phyloP scores from a whole-genome alignment of 345 rosid genomes.

The Ceriops decandra region DNA sequence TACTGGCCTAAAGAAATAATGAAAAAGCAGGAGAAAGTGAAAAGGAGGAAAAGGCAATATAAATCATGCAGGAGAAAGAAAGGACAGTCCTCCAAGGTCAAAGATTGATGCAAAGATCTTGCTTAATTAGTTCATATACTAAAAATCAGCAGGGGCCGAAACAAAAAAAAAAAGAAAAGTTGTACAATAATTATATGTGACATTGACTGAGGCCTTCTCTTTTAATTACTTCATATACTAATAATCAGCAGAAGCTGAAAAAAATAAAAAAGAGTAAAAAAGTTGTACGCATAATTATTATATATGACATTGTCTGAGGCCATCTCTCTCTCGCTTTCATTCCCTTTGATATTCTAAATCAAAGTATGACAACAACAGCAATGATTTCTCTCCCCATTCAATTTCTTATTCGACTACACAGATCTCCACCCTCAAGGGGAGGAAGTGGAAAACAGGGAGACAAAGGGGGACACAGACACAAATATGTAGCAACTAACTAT shows the following conservation, averaged over 20 bases:
- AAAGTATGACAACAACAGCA: not conserved
- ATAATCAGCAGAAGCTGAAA: slow-evolving; percentile 12
- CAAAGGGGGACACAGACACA: slow-evolving; percentile 7
- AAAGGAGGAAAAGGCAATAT: not conserved
- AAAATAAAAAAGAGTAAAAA: not conserved
- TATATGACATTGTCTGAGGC: not conserved
- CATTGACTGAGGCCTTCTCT: not conserved
- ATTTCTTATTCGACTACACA: slow-evolving; percentile 40
- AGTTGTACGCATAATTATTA: not conserved
- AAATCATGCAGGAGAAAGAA: slow-evolving; percentile 16
- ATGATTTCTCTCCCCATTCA: slow-evolving; percentile 17
- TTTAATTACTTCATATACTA: not conserved
- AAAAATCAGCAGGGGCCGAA: slow-evolving; percentile 14
- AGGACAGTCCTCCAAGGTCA: slow-evolving; percentile 29
- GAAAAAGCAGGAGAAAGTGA: not conserved
- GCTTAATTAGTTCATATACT: not conserved
- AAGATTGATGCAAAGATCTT: slow-evolving; percentile 28
- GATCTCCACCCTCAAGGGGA: slow-evolving; percentile 18
- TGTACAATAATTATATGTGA: not conserved
- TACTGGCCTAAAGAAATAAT: slow-evolving; percentile 30
- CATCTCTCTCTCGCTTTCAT: slow-evolving; percentile 12
- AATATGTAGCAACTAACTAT: slow-evolving; percentile 6
- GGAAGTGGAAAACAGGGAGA: slow-evolving; percentile 30
- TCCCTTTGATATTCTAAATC: slow-evolving; percentile 22
- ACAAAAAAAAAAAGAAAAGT: slow-evolving; percentile 1